phyloP scores from a whole-genome alignment of 1,139 yeast species.

The Candida tetrigidarum region DNA sequence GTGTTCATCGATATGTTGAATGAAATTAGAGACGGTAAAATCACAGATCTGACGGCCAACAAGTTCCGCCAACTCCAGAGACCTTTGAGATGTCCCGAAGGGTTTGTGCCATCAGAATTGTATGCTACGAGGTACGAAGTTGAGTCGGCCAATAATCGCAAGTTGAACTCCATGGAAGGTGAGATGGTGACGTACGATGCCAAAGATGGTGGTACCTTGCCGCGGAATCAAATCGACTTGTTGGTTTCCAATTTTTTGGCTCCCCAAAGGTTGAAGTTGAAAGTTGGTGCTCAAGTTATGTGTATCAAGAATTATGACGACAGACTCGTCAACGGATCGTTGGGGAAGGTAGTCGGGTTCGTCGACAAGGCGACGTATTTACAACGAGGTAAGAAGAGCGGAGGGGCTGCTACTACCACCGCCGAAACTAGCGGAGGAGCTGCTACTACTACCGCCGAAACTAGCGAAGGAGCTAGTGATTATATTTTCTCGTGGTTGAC shows the following conservation, averaged over 20 bases:
- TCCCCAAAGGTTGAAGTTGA: slow-evolving; percentile 62
- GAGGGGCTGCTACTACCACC: too few relatives aligned
- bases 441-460: too few relatives aligned
- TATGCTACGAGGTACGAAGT: slow-evolving; percentile 87
- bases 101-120: slow-evolving; percentile 84
- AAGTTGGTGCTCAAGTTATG: slow-evolving; percentile 94
- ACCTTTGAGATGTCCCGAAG: slow-evolving; percentile 60
- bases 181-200: slow-evolving; percentile 53
- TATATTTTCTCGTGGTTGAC: too few relatives aligned
- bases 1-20: slow-evolving; percentile 83
- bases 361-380: slow-evolving; percentile 41
- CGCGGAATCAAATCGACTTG: slow-evolving; percentile 45
- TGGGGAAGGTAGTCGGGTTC: slow-evolving; percentile 71
- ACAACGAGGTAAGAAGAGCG: slow-evolving; percentile 15
- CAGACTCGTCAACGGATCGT: slow-evolving; percentile 87
- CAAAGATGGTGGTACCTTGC: slow-evolving; percentile 63
- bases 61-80: slow-evolving; percentile 64
- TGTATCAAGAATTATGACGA: slow-evolving; percentile 90
- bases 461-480: slow-evolving; percentile 8
- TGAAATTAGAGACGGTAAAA: slow-evolving; percentile 78
- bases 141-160: slow-evolving; percentile 67
- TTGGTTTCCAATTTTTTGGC: slow-evolving; percentile 73
- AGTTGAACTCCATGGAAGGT: slow-evolving; percentile 58
- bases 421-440: slow-evolving; percentile 4
- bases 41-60: slow-evolving; percentile 54